Base-by-base conservation (phyloP, 805 yeast genomes). In the Candida ficus region DNA sequence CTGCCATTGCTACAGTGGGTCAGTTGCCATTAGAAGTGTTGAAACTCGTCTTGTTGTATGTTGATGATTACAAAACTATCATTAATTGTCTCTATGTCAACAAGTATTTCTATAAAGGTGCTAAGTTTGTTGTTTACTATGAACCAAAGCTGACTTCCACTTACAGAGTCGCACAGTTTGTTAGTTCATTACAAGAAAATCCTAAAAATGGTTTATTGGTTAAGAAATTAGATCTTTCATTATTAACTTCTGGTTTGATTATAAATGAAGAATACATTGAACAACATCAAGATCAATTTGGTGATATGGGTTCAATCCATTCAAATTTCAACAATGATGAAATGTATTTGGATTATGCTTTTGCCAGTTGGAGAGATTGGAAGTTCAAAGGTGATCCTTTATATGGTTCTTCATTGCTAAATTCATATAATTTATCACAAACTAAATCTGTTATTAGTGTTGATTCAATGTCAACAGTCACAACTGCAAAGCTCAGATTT, bases 341-440 rank as follows among this genome's bases (percentile, higher is more conserved):
- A 20, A 16, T 38, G 17, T 37, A 49, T 13, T 26, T 46, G 32
- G 57, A 52, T 39, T 58, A 60, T 31, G 73, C 80, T 2, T 61
- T 74, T 37, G 95, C 95, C 0, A 83, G 91, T 9, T 88, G 96
- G 96, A 71, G 96, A 56, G 96, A 88, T 58, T 88, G 95, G 95
- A 83, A 86, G 53, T 81, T 73, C 53, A 72, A 86, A 46, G 75
- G 73, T 38, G 89, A 83, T 60, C 86, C 91, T 1, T 58, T 84
- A 27, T 82, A 81, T 54, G 68, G 73, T 1, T 57, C 69, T 4
- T 50, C 61, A 6, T 38, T 59, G 37, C 45, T 65, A 46, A 65
- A 58, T 48, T 58, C 66, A 1, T 54, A 52, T 33, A 54, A 39
- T 11, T 41, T 54, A 33, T 47, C 53, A n/a, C 53, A 49, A 37